Conservation (phyloP, 768 basidiomycete species). For the Boletus insuetus region DNA sequence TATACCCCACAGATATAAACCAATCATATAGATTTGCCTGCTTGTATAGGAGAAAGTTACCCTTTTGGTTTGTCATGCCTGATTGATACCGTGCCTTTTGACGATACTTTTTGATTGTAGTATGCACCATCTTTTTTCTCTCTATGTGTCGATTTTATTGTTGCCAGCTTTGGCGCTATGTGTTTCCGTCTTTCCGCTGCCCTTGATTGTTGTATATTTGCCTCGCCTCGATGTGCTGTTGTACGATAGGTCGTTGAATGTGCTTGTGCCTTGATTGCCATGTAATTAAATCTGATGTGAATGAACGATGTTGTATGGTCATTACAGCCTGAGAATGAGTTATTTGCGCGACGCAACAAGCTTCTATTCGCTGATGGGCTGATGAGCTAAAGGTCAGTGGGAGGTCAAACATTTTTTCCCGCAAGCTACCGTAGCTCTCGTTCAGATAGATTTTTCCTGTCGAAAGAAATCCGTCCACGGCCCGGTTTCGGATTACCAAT, state of each 20-base stretch:
- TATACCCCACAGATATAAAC: not conserved
- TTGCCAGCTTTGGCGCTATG: not conserved
- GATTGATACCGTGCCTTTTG: not conserved
- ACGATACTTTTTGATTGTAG: not conserved
- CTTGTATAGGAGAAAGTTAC: not conserved
- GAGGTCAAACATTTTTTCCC: too few relatives aligned
- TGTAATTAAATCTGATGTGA: not conserved
- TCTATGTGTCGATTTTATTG: not conserved
- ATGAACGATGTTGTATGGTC: not conserved
- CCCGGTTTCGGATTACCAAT: too few relatives aligned
- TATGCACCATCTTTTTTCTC: conserved; percentile 2
- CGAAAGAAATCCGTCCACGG: too few relatives aligned
- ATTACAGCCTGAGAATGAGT: too few relatives aligned
- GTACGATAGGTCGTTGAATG: not conserved
- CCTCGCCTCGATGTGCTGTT: not conserved
- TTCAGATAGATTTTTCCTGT: too few relatives aligned
- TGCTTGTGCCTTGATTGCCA: not conserved
- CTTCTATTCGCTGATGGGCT: too few relatives aligned
- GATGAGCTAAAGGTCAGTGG: too few relatives aligned
- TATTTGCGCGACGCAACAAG: too few relatives aligned
- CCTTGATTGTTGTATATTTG: not conserved
- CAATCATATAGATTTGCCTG: not conserved
- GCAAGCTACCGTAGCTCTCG: too few relatives aligned
- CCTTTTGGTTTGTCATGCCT: not conserved
- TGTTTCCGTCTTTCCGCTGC: not conserved